Conservation (phyloP, 176 grass and related monocot genomes). For the Carex pumila region DNA sequence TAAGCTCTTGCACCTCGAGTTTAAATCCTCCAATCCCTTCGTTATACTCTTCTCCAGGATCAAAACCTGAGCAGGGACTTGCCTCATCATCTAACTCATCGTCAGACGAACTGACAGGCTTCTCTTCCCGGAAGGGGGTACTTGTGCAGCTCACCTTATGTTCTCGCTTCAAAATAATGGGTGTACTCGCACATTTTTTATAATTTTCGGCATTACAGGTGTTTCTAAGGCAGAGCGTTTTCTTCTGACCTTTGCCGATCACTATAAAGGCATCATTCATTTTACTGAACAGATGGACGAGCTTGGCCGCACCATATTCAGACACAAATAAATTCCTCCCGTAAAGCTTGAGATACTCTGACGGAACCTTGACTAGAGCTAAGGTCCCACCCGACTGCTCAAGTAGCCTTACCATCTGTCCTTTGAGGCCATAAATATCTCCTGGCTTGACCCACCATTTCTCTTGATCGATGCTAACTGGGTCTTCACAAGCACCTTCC, state of each 20-base stretch:
- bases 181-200: slow-evolving; percentile 49
- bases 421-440: slow-evolving; percentile 37
- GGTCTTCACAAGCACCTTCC: slow-evolving; percentile 13
- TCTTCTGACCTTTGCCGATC: slow-evolving; percentile 68
- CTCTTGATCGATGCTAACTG: slow-evolving; percentile 14
- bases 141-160: slow-evolving; percentile 36
- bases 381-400: slow-evolving; percentile 39
- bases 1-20: slow-evolving; percentile 78
- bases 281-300: slow-evolving; percentile 38
- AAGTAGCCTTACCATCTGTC: slow-evolving; percentile 36
- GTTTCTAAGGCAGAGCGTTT: slow-evolving; percentile 71
- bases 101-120: slow-evolving; percentile 56
- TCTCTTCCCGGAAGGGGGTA: slow-evolving; percentile 27
- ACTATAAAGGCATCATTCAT: slow-evolving; percentile 69
- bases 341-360: slow-evolving; percentile 43
- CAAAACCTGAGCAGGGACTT: slow-evolving; percentile 28
- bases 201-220: slow-evolving; percentile 39
- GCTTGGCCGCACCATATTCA: slow-evolving; percentile 38
- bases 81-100: slow-evolving; percentile 8
- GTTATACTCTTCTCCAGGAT: slow-evolving; percentile 38
- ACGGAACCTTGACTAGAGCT: slow-evolving; percentile 35
- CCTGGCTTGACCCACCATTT: slow-evolving; percentile 41
- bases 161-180: slow-evolving; percentile 56
- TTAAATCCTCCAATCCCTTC: slow-evolving; percentile 46
- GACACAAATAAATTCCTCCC: slow-evolving; percentile 34